Percentiles rank a stretch among this genome's conserved stretches.
Evolutionary conservation across 2,329 filamentous ascomycete species (phyloP).

Genomic region (Cordyceps sp.): DNA sequence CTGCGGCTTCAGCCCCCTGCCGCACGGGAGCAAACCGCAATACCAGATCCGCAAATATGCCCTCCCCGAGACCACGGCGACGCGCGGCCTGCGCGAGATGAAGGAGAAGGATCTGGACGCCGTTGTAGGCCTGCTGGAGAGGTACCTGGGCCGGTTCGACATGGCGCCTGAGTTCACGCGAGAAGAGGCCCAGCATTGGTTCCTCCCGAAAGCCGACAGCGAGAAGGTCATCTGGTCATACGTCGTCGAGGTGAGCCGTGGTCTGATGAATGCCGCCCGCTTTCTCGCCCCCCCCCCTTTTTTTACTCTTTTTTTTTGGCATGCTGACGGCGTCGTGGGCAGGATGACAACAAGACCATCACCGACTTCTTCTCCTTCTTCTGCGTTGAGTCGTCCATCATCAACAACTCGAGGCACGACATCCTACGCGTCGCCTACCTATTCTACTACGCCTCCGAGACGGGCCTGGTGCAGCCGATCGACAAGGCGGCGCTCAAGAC

Average conservation of each 20-base stretch:
- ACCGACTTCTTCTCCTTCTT: slow-evolving; percentile 98
- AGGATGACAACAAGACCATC: slow-evolving; percentile 55
- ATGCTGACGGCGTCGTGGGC: not conserved
- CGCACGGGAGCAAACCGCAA: slow-evolving; percentile 64
- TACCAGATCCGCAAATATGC: slow-evolving; percentile 78
- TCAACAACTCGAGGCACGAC: slow-evolving; percentile 62
- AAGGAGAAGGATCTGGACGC: slow-evolving; percentile 59
- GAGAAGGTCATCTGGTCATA: slow-evolving; percentile 90
- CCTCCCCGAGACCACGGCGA: slow-evolving; percentile 57
- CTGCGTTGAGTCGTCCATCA: slow-evolving; percentile 81
- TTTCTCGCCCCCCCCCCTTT: too few relatives aligned
- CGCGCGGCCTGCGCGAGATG: slow-evolving; percentile 66
- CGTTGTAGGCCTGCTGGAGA: slow-evolving; percentile 56
- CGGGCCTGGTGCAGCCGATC: slow-evolving; percentile 44
- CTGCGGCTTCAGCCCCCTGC: slow-evolving; percentile 82
- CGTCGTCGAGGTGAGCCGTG: slow-evolving; percentile 66
- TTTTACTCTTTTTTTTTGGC: not conserved
- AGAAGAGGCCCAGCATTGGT: slow-evolving; percentile 78
- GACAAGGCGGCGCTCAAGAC: slow-evolving; percentile 48
- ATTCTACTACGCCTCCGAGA: slow-evolving; percentile 88
- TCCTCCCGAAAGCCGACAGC: slow-evolving; percentile 46
- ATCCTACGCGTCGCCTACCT: slow-evolving; percentile 82
- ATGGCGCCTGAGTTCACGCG: slow-evolving; percentile 68
- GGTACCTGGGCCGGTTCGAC: slow-evolving; percentile 67
- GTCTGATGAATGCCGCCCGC: too few relatives aligned